Evolutionary conservation across 2,329 filamentous ascomycete genomes (phyloP), one percentile per base, ranked within the genome.

Genomic region (Hortaea sp.): DNA sequence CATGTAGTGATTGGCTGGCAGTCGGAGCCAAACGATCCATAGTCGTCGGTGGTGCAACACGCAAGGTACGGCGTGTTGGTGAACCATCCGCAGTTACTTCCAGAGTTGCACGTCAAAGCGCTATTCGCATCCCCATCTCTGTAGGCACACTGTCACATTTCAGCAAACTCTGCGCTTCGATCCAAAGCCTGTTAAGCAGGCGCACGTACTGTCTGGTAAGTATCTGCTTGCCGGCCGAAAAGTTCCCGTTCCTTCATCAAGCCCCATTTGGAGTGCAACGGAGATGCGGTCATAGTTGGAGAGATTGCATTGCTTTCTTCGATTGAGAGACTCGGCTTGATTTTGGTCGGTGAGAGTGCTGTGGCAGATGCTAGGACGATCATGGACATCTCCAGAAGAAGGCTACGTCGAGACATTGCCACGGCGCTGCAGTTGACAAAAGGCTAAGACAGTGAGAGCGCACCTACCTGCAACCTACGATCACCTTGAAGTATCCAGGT

Each of bases 191-290:
- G 20, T 20, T 4, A 20, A 20, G 20, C 20, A 20, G 20, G 20
- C 5, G 29, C 41, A 27, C 41, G 34, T 6, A 31, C 32, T 12
- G 29, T n/a, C n/a, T 11, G 27, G 9, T 12, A 11, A 6, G 41
- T n/a, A n/a, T 35, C 41, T 28, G 32, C 32, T 35, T 43, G 41
- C 4, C 41, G 41, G 41, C 41, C 41, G 41, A 43, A 43, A 5
- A 43, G 28, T 10, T 5, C 41, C 5, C 29, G 7, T 10, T 12
- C 41, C 10, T n/a, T 6, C 7, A 31, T 31, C 6, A 10, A 12
- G 9, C 28, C 41, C 10, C 11, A 43, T 29, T 27, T 6, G 9
- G 31, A 9, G n/a, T 35, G n/a, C 32, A 12, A 35, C 1, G 41
- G 41, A n/a, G 28, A n/a, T 13, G 31, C 11, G 12, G 41, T 43